Percentiles rank a stretch among this genome's conserved stretches.
phyloP scores from a whole-genome alignment of 495 filamentous ascomycete species.

The Penicillium subrubescens region DNA sequence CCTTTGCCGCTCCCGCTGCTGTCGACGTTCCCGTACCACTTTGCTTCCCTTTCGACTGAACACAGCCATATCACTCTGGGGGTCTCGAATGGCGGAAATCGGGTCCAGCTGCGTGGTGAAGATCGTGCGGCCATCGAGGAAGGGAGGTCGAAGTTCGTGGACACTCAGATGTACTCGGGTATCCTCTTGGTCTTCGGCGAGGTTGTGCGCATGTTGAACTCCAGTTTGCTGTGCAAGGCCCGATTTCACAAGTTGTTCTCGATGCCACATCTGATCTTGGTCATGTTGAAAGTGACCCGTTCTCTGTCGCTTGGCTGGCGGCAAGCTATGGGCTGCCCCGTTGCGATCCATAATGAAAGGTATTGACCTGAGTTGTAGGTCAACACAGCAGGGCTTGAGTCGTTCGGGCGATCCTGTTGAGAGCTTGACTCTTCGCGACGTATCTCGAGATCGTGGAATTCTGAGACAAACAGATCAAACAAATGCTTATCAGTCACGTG shows the following conservation, averaged over 20 bases:
- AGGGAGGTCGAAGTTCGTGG: slow-evolving; percentile 93
- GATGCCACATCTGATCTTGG: slow-evolving; percentile 89
- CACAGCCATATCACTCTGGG: slow-evolving; percentile 98
- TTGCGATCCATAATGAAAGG: slow-evolving; percentile 37
- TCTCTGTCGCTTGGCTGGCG: slow-evolving; percentile 49
- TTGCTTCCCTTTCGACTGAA: slow-evolving; percentile 95
- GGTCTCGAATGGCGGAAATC: slow-evolving; percentile 87
- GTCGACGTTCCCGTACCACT: slow-evolving; percentile 86
- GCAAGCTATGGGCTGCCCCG: slow-evolving; percentile 29
- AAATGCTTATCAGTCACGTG: slow-evolving; percentile 29
- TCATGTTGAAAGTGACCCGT: slow-evolving; percentile 45
- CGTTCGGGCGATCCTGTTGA: background rate
- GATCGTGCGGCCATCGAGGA: slow-evolving; percentile 89
- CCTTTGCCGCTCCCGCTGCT: slow-evolving; percentile 90
- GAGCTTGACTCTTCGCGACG: background rate
- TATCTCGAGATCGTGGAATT: slow-evolving; percentile 2
- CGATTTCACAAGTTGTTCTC: slow-evolving; percentile 55
- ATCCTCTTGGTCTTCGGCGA: slow-evolving; percentile 79
- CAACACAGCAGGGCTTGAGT: background rate
- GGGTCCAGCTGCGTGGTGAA: slow-evolving; percentile 98
- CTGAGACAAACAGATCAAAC: slow-evolving; percentile 31
- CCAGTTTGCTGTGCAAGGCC: slow-evolving; percentile 89
- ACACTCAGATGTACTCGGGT: slow-evolving; percentile 90
- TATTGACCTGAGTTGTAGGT: background rate
- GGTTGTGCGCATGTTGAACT: slow-evolving; percentile 76